Evolutionary conservation across 116 monocot genomes (phyloP).

Genomic region (Trichopus zeylanicus): DNA sequence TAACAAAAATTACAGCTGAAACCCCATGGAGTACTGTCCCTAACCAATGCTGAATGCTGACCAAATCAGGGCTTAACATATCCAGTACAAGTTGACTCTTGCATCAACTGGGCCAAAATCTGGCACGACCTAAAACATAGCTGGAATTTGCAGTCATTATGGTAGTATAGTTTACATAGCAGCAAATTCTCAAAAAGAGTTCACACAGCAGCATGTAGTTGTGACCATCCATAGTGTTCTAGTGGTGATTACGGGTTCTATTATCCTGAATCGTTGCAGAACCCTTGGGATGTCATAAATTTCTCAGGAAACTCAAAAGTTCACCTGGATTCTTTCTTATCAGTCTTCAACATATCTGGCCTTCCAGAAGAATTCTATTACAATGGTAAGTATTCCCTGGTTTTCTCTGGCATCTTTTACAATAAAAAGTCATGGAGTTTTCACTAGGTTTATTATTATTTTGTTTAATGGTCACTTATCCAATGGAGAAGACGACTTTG

Average conservation of each 20-base stretch:
- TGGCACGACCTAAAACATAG: too few relatives aligned
- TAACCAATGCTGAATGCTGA: too few relatives aligned
- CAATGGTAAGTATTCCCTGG: constrained; percentile 34
- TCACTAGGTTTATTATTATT: not conserved
- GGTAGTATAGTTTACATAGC: too few relatives aligned
- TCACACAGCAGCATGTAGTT: too few relatives aligned
- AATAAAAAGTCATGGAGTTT: not conserved
- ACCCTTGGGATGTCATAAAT: constrained; percentile 86
- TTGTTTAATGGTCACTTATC: constrained; percentile 35
- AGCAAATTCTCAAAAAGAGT: too few relatives aligned
- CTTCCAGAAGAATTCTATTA: constrained; percentile 73
- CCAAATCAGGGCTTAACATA: not conserved
- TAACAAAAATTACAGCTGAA: too few relatives aligned
- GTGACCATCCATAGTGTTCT: too few relatives aligned
- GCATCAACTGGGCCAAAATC: not conserved
- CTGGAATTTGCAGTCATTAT: too few relatives aligned
- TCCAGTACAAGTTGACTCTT: not conserved
- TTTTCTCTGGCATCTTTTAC: not conserved
- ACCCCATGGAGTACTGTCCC: too few relatives aligned
- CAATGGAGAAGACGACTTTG: constrained; percentile 40
- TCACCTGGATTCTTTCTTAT: constrained; percentile 89
- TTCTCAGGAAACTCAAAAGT: constrained; percentile 66
- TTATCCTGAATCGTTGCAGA: constrained; percentile 27
- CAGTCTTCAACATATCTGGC: constrained; percentile 87
- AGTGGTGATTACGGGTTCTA: not conserved